These are phyloP conservation scores for Aspergillus cejpii DNA, from an alignment of 2,329 filamentous ascomycete species.

Conservation along the genomic window DNA sequence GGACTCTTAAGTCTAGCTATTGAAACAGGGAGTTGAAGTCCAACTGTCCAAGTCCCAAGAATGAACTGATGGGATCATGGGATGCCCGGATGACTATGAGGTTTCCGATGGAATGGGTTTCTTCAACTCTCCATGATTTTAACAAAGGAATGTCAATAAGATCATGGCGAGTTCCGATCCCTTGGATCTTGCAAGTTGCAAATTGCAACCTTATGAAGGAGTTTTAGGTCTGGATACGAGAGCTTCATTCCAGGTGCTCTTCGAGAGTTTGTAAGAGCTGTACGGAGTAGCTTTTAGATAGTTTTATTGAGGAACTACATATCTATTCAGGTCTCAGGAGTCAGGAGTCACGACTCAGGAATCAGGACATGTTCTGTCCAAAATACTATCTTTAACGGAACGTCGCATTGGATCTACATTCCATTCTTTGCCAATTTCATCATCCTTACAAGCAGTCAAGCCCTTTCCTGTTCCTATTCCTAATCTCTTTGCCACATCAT, in stretches of 20 bases:
- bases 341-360: no score
- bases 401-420: background rate
- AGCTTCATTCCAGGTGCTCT: slow-evolving; percentile 5
- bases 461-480: background rate
- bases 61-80: no score
- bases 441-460: background rate
- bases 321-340: no score
- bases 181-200: background rate
- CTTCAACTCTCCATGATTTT: slow-evolving; percentile 4
- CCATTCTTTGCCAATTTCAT: background rate
- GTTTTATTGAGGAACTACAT: no score
- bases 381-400: background rate
- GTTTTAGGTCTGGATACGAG: slow-evolving; percentile 3
- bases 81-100: no score
- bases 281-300: background rate
- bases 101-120: slow-evolving; percentile 2
- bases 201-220: no score
- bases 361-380: no score
- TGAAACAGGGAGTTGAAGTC: background rate
- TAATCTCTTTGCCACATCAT: background rate
- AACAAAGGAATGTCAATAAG: slow-evolving; percentile 1
- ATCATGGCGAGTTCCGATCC: background rate
- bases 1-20: background rate
- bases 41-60: no score
- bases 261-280: slow-evolving; percentile 1